Conservation (phyloP, 768 basidiomycete genomes). For the Trametes villosa region DNA sequence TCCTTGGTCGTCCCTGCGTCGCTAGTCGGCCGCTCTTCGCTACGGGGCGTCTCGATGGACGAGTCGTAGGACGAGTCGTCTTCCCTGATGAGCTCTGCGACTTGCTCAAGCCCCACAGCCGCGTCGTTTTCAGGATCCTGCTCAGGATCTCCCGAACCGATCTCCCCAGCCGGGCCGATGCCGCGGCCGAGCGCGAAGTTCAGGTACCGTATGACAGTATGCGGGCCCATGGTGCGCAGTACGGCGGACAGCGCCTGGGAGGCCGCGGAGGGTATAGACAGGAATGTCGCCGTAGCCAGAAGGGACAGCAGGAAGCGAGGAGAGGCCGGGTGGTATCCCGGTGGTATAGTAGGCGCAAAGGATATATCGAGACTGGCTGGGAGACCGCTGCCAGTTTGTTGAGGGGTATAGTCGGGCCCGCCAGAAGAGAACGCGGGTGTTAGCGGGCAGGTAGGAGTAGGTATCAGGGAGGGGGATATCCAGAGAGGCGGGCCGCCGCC, state of each 20-base stretch:
- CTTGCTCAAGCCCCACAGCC: slow-evolving; percentile 70
- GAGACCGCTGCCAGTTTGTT: slow-evolving; percentile 30
- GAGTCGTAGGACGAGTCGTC: slow-evolving; percentile 26
- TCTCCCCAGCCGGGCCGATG: slow-evolving; percentile 46
- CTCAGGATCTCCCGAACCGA: background rate
- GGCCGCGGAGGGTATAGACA: slow-evolving; percentile 78
- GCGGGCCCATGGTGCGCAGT: slow-evolving; percentile 75
- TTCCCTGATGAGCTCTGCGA: slow-evolving; percentile 56
- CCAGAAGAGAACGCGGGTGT: slow-evolving; percentile 60
- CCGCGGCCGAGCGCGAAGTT: slow-evolving; percentile 79
- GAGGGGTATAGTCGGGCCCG: slow-evolving; percentile 7
- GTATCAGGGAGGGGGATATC: slow-evolving; percentile 65
- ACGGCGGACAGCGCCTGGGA: slow-evolving; percentile 76
- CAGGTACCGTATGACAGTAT: slow-evolving; percentile 77
- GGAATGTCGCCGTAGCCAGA: slow-evolving; percentile 84
- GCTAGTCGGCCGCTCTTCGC: background rate
- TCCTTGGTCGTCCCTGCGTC: background rate
- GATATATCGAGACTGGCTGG: slow-evolving; percentile 25
- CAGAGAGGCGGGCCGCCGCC: slow-evolving; percentile 81
- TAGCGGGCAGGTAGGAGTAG: slow-evolving; percentile 70
- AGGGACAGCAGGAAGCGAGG: slow-evolving; percentile 85
- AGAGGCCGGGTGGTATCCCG: slow-evolving; percentile 70
- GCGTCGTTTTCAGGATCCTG: slow-evolving; percentile 50
- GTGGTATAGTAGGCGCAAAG: slow-evolving; percentile 42
- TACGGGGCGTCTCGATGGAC: background rate